phyloP scores from a whole-genome alignment of 2,329 filamentous ascomycete species.

The Cladophialophora immunda region DNA sequence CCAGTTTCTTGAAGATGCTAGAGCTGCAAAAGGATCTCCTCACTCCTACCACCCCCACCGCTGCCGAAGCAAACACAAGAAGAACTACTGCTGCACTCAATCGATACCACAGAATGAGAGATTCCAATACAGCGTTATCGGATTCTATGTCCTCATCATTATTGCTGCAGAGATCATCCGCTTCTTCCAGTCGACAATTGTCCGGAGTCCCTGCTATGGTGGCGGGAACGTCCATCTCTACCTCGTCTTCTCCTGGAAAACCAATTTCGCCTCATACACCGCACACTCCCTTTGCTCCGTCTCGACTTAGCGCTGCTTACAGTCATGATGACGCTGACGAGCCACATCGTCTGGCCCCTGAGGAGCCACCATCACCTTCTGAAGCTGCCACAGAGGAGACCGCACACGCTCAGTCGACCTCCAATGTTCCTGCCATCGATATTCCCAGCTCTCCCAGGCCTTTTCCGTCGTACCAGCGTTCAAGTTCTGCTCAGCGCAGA shows the following conservation, averaged over 20 bases:
- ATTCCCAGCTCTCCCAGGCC: conserved; percentile 58
- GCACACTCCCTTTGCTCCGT: conserved; percentile 92
- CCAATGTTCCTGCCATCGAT: conserved; percentile 55
- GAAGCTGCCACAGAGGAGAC: conserved; percentile 50
- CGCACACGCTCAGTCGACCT: conserved; percentile 44
- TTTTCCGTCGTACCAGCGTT: conserved; percentile 53
- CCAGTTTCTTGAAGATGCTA: conserved; percentile 87
- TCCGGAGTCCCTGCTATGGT: conserved; percentile 69
- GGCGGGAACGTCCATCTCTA: conserved; percentile 75
- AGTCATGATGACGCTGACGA: conserved; percentile 50
- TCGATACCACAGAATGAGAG: conserved; percentile 87
- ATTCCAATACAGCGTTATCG: conserved; percentile 86
- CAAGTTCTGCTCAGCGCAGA: conserved; percentile 55
- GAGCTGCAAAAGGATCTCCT: conserved; percentile 90
- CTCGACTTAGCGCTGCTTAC: conserved; percentile 86
- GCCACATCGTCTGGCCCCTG: conserved; percentile 44
- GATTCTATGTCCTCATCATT: conserved; percentile 94
- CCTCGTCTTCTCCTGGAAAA: conserved; percentile 88
- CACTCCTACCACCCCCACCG: conserved; percentile 63
- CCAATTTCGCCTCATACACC: conserved; percentile 89
- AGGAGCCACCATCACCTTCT: conserved; percentile 43
- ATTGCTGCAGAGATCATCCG: conserved; percentile 82
- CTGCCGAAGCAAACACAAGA: conserved; percentile 74
- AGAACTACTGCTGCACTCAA: conserved; percentile 80
- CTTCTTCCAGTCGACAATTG: conserved; percentile 77